Conservation (phyloP, 805 yeast genomes). For the Schwanniomyces sp. region DNA sequence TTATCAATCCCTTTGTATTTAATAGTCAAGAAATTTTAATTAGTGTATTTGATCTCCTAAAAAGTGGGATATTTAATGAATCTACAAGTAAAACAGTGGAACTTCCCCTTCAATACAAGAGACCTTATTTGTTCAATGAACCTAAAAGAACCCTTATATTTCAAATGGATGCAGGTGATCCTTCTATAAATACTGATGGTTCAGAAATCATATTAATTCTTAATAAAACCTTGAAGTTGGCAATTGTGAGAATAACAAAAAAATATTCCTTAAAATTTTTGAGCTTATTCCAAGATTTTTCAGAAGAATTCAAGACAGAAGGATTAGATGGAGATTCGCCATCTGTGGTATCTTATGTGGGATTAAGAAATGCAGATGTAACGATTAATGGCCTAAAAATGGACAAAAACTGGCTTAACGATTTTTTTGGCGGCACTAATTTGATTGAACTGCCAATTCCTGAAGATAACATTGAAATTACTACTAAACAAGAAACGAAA, state of each 20-base stretch:
- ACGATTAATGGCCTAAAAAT: constrained; percentile 35
- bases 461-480: background rate
- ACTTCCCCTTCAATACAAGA: constrained; percentile 23
- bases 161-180: constrained; percentile 24
- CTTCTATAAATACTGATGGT: constrained; percentile 7
- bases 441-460: background rate
- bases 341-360: constrained; percentile 18
- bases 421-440: constrained; percentile 17
- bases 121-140: constrained; percentile 35
- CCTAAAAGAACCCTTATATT: constrained; percentile 30
- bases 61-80: constrained; percentile 29
- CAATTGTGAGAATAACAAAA: constrained; percentile 25
- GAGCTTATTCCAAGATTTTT: constrained; percentile 21
- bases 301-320: constrained; percentile 12
- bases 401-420: constrained; percentile 33
- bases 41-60: constrained; percentile 45
- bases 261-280: constrained; percentile 19
- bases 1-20: constrained; percentile 49
- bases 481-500: constrained; percentile 4
- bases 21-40: constrained; percentile 57
- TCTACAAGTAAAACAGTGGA: constrained; percentile 14
- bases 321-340: constrained; percentile 17
- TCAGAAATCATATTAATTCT: constrained; percentile 34
- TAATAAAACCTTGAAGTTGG: constrained; percentile 23
- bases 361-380: constrained; percentile 26